These are phyloP conservation scores for Nevesoporus exiguus DNA, from an alignment of 768 basidiomycete species.

Conservation along the genomic window DNA sequence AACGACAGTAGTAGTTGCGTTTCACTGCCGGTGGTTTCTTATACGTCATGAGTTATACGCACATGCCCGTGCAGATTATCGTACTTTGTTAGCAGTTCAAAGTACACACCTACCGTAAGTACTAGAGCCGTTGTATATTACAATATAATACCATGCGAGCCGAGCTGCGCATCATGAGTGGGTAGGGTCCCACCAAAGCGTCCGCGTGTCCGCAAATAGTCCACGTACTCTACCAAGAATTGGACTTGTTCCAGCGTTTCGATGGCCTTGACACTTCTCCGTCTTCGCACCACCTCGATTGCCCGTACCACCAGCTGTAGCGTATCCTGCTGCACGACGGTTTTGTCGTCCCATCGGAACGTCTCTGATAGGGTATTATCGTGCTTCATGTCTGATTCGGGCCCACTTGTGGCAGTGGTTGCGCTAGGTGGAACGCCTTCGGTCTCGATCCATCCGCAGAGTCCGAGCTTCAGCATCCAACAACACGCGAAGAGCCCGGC, in stretches of 20 bases:
- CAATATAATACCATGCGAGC: neutral
- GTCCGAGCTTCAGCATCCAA: conserved; percentile 88
- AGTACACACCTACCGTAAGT: neutral
- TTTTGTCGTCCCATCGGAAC: conserved; percentile 21
- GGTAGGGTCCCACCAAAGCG: neutral
- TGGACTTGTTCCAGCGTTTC: conserved; percentile 93
- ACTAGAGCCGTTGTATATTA: conserved; percentile 6
- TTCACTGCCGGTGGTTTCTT: conserved; percentile 14
- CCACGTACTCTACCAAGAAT: conserved; percentile 76
- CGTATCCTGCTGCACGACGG: conserved; percentile 40
- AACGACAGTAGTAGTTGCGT: conserved; percentile 6
- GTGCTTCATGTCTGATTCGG: conserved; percentile 4
- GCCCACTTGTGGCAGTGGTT: too few species aligned
- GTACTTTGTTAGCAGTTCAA: neutral
- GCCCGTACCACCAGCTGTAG: conserved; percentile 68
- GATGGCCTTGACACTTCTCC: conserved; percentile 85
- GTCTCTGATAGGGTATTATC: neutral
- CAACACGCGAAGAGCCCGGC: conserved; percentile 90
- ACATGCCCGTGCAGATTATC: neutral
- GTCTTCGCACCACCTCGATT: conserved; percentile 66
- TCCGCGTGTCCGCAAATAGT: conserved; percentile 43
- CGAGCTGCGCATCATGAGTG: neutral
- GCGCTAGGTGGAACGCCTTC: conserved; percentile 2
- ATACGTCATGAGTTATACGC: neutral
- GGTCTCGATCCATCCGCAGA: conserved; percentile 66